phyloP scores from a whole-genome alignment of 306 rosid species.

The Prunus fruticosa region DNA sequence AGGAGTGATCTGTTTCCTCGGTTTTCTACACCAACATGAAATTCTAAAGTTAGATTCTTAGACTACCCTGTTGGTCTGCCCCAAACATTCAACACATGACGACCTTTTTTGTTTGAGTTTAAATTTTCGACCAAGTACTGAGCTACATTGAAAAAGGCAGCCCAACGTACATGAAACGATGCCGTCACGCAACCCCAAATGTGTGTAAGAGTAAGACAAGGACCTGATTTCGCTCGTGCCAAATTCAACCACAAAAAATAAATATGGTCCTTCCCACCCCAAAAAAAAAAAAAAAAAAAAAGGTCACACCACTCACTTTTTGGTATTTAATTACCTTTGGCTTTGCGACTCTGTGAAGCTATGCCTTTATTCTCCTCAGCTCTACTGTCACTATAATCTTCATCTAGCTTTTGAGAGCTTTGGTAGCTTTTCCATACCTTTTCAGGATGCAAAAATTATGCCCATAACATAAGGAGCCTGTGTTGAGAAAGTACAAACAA shows the following conservation, averaged over 20 bases:
- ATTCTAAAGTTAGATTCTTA: neutral
- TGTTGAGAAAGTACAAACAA: no score
- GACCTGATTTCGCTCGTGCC: constrained; percentile 31
- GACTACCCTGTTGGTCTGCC: neutral
- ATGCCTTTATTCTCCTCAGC: no score
- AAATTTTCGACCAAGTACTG: neutral
- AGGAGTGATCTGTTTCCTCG: no score
- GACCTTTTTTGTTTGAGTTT: neutral
- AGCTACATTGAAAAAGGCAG: constrained; percentile 27
- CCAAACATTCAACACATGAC: neutral
- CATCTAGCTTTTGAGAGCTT: no score
- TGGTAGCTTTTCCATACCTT: no score
- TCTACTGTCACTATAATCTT: no score
- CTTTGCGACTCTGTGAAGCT: no score
- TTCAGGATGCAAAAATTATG: no score
- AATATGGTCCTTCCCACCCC: constrained; percentile 23
- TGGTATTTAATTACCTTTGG: no score
- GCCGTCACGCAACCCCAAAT: constrained; percentile 22
- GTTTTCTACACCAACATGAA: neutral
- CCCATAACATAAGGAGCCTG: no score
- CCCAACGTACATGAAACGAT: constrained; percentile 12
- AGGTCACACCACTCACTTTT: no score
- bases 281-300: neutral
- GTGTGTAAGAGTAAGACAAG: constrained; percentile 37
- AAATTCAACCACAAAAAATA: constrained; percentile 1